Base-by-base conservation (phyloP, 169 alveolate species). In the Eimeria falciformis region DNA sequence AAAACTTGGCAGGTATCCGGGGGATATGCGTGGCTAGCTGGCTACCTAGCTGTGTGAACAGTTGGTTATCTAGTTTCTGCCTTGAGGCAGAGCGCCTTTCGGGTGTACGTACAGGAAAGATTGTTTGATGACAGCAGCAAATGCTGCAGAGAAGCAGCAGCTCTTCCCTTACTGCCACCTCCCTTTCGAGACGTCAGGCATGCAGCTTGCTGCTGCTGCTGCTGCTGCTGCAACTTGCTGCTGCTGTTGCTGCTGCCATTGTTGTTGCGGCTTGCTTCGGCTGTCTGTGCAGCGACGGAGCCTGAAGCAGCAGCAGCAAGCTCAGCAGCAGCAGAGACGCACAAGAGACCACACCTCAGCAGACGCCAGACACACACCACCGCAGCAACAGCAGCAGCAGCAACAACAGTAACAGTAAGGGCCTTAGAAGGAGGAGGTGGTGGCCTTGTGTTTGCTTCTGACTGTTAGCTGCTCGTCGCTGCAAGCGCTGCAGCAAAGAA, bases 191-290 rank as follows among this genome's bases (percentile, higher is more conserved):
- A n/a, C n/a, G n/a, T n/a, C n/a, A n/a, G n/a, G n/a, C n/a, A n/a
- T n/a, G n/a, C n/a, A 66, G 12, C 1, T 7, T 21, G 12, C 40
- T 14, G 40, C 40, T 66, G 45, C 45, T 66, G 78, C 83, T 17
- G 50, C 27, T 23, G 83, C 73, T 23, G 17, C 17, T 18, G 29
- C 73, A n/a, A 7, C 37, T 3, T 2, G 73, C 73, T 62, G 73
- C 73, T 62, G 73, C 73, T 14, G 73, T 29, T 62, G 73, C 73
- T 62, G 73, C 73, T 14, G 73, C 29, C 46, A 29, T 21, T 37
- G 83, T 56, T 33, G 83, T 43, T 21, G 53, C 58, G 53, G 27
- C 62, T 43, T 71, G 83, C 58, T 43, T 29, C 53, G 21, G 37
- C 37, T 62, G 53, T 37, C 40, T 14, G 83, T 56, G 47, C 53